phyloP scores from a whole-genome alignment of 495 filamentous ascomycete species.

The Alectoria sarmentosa region DNA sequence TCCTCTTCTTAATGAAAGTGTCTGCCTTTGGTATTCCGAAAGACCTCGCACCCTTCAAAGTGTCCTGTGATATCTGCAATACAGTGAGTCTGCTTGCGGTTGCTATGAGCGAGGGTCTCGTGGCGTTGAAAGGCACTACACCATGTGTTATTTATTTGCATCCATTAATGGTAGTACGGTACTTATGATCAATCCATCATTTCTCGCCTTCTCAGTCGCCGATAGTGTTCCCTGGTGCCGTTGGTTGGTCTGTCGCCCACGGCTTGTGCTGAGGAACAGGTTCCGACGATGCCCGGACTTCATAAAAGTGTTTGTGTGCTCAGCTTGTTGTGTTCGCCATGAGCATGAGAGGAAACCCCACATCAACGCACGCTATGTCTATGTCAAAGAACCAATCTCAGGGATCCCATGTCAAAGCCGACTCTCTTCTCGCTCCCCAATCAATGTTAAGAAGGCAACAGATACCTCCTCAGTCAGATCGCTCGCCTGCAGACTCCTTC shows the following conservation, averaged over 20 bases:
- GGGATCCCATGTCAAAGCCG: constrained; percentile 23
- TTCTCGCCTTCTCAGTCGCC: not conserved
- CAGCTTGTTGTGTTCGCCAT: not conserved
- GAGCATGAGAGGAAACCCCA: not conserved
- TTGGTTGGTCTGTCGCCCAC: not conserved
- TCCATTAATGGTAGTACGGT: not conserved
- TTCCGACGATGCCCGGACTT: not conserved
- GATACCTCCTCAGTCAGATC: constrained; percentile 91
- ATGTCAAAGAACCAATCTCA: not conserved
- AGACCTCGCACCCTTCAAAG: not conserved
- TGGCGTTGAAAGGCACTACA: not conserved
- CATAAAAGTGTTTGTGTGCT: not conserved
- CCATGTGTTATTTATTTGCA: not conserved
- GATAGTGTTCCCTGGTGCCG: not conserved
- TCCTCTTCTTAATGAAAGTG: not conserved
- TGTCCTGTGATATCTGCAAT: not conserved
- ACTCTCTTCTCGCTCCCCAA: constrained; percentile 50
- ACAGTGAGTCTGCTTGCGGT: not conserved
- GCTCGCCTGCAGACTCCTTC: constrained; percentile 85
- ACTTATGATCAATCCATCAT: not conserved
- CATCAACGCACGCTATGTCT: not conserved
- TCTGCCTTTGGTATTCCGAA: not conserved
- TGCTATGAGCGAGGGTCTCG: not conserved
- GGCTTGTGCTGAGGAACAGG: not conserved
- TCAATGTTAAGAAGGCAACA: constrained; percentile 68